Evolutionary conservation across 805 yeast genomes (phyloP), one percentile per base, ranked within the genome.

Genomic region (Saccharomycopsis synnaedendra): DNA sequence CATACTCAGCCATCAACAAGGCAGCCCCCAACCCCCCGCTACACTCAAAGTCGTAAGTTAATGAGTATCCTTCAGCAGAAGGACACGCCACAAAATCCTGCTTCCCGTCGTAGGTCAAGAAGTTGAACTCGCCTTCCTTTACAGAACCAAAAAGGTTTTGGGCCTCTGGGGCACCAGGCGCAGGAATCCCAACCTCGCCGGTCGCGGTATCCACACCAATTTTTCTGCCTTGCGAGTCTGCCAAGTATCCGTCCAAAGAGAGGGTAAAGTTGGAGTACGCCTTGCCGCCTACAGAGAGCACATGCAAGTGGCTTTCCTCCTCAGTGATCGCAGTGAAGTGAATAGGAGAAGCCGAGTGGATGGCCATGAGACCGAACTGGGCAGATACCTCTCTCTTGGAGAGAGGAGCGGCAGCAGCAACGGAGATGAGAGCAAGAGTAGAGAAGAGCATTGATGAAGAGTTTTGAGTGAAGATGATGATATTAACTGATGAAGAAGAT

Each of bases 211-310:
- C 41, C 9, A 31, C 30, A 10, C 36, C 30, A 28, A 42, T 39
- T 11, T 33, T 32, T 35, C 45, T 42, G 7, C 45, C 45, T n/a
- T 38, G 32, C 4, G 27, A 5, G 9, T 19, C 31, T 4, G 39
- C 45, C 6, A 4, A 42, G 29, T 10, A 29, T n/a, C 45, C 45
- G 3, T 42, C 45, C 19, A 19, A 19, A 19, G 19, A 19, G 19
- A 19, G 19, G 19, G 19, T 19, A 19, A 19, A 19, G 19, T 19
- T 19, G 19, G 19, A 19, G 19, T 19, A 19, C 19, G 2, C 19
- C 30, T 38, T 6, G 9, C 45, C 45, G n/a, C 45, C 45, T 34
- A 42, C 45, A 33, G 45, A 42, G 7, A 42, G 36, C 3, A 42
- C 45, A 8, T 42, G 45, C n/a, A 36, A 33, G 10, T 42, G 45